phyloP scores from a whole-genome alignment of 2,329 filamentous ascomycete species.

The Monilinia fructicola region DNA sequence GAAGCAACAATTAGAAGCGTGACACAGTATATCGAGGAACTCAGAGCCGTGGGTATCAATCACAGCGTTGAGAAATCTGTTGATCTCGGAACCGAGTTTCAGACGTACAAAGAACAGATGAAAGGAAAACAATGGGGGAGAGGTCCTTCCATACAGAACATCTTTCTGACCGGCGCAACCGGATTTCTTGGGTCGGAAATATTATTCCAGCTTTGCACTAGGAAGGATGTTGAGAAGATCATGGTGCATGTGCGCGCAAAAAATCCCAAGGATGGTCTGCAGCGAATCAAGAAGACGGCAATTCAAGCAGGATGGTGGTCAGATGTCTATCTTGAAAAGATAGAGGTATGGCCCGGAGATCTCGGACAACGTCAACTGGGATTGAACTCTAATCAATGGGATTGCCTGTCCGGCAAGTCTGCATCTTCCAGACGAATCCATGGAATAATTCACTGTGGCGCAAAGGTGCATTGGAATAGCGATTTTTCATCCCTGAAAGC shows the following conservation, averaged over 20 bases:
- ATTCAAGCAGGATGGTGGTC: slow-evolving; percentile 32
- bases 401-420: slow-evolving; percentile 52
- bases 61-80: slow-evolving; percentile 5
- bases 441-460: slow-evolving; percentile 77
- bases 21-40: slow-evolving; percentile 2
- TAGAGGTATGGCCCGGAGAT: slow-evolving; percentile 57
- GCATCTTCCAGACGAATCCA: slow-evolving; percentile 53
- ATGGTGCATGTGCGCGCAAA: slow-evolving; percentile 32
- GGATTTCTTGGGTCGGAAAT: slow-evolving; percentile 46
- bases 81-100: slow-evolving; percentile 18
- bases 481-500: slow-evolving; percentile 67
- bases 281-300: slow-evolving; percentile 27
- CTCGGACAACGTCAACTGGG: slow-evolving; percentile 70
- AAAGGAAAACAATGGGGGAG: background rate
- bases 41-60: background rate
- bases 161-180: slow-evolving; percentile 45
- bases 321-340: slow-evolving; percentile 17
- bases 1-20: slow-evolving; percentile 21
- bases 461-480: slow-evolving; percentile 74
- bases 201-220: slow-evolving; percentile 36
- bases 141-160: slow-evolving; percentile 17
- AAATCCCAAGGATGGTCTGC: slow-evolving; percentile 22
- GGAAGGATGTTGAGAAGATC: slow-evolving; percentile 25
- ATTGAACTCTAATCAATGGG: slow-evolving; percentile 62
- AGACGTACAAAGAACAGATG: slow-evolving; percentile 20